Percentiles rank a stretch among this genome's conserved stretches.
These are phyloP conservation scores for Cadophora luteo-olivacea DNA, from an alignment of 2,329 filamentous ascomycete genomes.

Conservation along the genomic window DNA sequence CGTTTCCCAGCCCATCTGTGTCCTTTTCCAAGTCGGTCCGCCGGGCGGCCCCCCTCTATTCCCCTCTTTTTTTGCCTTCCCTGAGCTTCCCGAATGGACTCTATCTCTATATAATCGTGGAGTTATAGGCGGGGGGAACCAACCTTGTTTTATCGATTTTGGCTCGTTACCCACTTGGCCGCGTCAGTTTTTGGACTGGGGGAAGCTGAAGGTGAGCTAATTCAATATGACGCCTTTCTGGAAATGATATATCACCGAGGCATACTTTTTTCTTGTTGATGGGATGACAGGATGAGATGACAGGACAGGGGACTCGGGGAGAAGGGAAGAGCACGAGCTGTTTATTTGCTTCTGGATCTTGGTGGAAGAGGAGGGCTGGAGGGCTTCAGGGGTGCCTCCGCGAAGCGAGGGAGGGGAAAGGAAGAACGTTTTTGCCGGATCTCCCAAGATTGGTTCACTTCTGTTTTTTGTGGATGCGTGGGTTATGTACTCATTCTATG, in stretches of 20 bases:
- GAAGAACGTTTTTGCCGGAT: constrained; percentile 15
- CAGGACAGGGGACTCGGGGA: background rate
- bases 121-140: constrained; percentile 21
- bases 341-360: background rate
- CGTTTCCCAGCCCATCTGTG: no score
- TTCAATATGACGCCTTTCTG: background rate
- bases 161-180: background rate
- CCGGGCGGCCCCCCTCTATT: background rate
- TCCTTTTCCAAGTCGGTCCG: constrained; percentile 10
- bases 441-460: constrained; percentile 8
- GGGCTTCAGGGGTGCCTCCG: no score
- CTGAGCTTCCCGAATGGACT: constrained; percentile 17
- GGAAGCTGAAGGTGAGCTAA: background rate
- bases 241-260: constrained; percentile 7
- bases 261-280: background rate
- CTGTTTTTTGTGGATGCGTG: background rate
- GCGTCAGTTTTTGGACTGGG: constrained; percentile 7
- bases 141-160: constrained; percentile 21
- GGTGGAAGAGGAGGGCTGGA: no score
- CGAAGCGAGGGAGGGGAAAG: constrained; percentile 11
- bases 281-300: background rate
- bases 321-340: background rate
- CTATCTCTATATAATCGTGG: constrained; percentile 19
- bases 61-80: background rate
- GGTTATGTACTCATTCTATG: background rate